phyloP scores from a whole-genome alignment of 2,329 filamentous ascomycete species.

The Albifimbria verrucaria region DNA sequence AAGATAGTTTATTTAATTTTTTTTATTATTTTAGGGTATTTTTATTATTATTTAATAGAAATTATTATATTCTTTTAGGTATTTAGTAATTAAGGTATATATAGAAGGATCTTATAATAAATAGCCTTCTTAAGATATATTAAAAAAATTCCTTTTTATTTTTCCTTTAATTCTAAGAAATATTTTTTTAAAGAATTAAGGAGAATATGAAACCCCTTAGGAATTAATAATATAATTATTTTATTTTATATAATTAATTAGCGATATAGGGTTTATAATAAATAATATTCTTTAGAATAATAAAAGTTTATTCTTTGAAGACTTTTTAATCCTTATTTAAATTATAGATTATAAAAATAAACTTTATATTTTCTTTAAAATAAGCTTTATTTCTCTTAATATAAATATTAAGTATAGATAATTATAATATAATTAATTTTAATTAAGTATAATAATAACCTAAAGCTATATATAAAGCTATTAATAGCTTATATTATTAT shows the following conservation, averaged over 20 bases:
- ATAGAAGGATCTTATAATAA: not conserved
- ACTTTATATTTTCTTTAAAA: not conserved
- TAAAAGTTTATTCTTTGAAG: not conserved
- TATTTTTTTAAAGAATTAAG: not conserved
- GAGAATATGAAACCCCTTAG: not conserved
- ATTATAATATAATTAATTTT: conserved; percentile 1
- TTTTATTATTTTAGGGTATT: not conserved
- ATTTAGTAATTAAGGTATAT: not conserved
- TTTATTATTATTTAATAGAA: not conserved
- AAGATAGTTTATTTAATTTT: not conserved
- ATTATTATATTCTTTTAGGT: not conserved
- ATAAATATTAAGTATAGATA: not conserved
- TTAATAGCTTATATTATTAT: not conserved
- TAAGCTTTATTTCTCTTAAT: not conserved
- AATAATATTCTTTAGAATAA: not conserved
- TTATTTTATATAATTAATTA: not conserved
- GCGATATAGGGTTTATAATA: not conserved
- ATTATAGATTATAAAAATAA: not conserved
- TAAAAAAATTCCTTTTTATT: not conserved
- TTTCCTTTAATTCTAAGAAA: not conserved
- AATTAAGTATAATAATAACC: not conserved
- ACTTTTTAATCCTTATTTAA: not conserved
- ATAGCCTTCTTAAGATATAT: not conserved
- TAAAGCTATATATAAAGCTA: not conserved
- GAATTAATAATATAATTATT: not conserved